phyloP scores from a whole-genome alignment of 129 eudicot species.

The Arctium lappa region DNA sequence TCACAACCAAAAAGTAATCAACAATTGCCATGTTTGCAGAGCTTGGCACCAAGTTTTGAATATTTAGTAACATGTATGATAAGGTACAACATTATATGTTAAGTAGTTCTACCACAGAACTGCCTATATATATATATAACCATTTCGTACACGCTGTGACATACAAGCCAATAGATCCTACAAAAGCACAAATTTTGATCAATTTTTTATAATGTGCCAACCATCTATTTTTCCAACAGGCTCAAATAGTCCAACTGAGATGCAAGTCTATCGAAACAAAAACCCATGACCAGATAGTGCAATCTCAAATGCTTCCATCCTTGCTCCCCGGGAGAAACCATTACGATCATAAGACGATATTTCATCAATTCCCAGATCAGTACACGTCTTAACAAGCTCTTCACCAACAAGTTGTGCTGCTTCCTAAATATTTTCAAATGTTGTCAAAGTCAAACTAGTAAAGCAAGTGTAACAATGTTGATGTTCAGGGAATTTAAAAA shows the following conservation, averaged over 20 bases:
- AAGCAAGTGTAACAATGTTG: background rate
- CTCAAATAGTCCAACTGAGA: background rate
- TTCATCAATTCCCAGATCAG: constrained; percentile 62
- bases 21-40: background rate
- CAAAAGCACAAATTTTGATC: background rate
- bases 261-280: constrained; percentile 39
- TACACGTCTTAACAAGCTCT: constrained; percentile 80
- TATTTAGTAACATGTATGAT: background rate
- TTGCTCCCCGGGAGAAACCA: constrained; percentile 69
- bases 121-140: background rate
- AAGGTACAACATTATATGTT: background rate
- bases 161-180: background rate
- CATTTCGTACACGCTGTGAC: background rate
- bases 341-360: constrained; percentile 81
- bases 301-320: constrained; percentile 85
- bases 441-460: background rate
- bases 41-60: background rate
- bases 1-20: background rate
- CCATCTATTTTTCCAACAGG: background rate
- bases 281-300: constrained; percentile 78
- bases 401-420: constrained; percentile 84
- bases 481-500: background rate
- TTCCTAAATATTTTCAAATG: constrained; percentile 45
- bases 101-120: background rate
- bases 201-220: constrained; percentile 10